A percentile compares a stretch with the other conserved stretches of the same genome.
Evolutionary conservation across 352 stramenopile species (phyloP).

Genomic region (Phytophthora multivora): DNA sequence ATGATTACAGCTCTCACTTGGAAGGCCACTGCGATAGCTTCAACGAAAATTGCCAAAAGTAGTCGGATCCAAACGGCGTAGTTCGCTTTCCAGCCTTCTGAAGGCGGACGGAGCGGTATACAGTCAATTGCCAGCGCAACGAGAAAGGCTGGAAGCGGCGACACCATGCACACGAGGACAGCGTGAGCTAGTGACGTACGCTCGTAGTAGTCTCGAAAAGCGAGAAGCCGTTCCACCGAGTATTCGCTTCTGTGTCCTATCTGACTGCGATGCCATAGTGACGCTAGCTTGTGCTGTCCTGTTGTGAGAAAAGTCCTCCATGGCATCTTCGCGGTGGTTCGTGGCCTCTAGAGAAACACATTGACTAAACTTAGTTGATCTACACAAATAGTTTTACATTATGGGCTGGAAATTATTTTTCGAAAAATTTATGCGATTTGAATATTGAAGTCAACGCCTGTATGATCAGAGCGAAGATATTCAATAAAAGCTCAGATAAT

Average conservation of each 20-base stretch:
- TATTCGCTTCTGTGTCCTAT: conserved; percentile 4
- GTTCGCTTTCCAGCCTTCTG: conserved; percentile 2
- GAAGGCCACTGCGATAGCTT: neutral
- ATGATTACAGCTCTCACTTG: conserved; percentile 5
- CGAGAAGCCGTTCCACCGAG: conserved; percentile 1
- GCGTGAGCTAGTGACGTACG: neutral
- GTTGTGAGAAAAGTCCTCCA: neutral
- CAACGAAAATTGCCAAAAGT: conserved; percentile 6
- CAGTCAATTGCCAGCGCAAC: neutral
- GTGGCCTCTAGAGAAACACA: no score
- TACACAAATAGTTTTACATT: no score
- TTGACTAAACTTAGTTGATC: no score
- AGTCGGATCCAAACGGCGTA: neutral
- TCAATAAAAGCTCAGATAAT: neutral
- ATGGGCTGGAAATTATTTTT: no score
- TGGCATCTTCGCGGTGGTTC: no score
- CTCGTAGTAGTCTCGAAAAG: conserved; percentile 10
- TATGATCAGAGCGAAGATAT: no score
- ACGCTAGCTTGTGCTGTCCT: neutral
- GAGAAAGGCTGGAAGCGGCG: conserved; percentile 9
- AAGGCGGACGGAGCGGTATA: neutral
- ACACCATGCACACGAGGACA: conserved; percentile 1
- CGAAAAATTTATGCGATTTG: neutral
- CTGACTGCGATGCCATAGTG: neutral
- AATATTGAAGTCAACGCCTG: neutral